Base-by-base conservation (phyloP, 768 basidiomycete species). In the Lactarius quietus region DNA sequence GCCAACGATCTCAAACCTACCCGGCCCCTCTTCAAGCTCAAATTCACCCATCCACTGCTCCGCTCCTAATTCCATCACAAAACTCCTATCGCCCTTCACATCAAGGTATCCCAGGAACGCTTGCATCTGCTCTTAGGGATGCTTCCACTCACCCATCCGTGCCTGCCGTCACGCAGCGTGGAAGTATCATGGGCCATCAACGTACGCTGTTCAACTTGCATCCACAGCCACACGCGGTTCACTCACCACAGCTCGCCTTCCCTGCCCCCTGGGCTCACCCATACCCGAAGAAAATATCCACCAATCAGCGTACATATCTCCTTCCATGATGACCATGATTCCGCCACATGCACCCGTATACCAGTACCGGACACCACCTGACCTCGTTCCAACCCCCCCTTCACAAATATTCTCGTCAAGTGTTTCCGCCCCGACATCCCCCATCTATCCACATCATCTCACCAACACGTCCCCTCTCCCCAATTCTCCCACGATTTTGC, bases 301-400 rank as follows among this genome's bases (percentile, higher is more conserved):
- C 6, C 67, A 67, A 65, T 68, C 72, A 61, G 62, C 67, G 18
- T 70, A 71, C 57, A 57, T 67, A 15, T 58, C 72, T 43, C 63
- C 70, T 20, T 66, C 72, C 2, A 76, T 63, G 74, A 73, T 72
- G 61, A 73, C 80, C 55, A 76, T 82, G 72, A 72, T 80, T 59
- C 73, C 69, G 43, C 65, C 71, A 57, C 76, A 75, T 39, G 70
- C 74, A 4, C 76, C 80, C 10, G 73, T 80, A 26, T 81, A 78
- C 65, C 58, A 69, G n/a, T 81, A 76, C 68, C 78, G 74, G 53
- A 67, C 74, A 57, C 72, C 78, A 3, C 69, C 76, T 1, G 78
- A 81, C 35, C 72, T 71, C 29, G 51, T 62, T 51, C 72, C 78
- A 14, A 54, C 74, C 8, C 65, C 72, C 8, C 65, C 72, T 38